Evolutionary conservation across 257 asterid genomes (phyloP), one percentile per base, ranked within the genome.

Genomic region (Solanum lignicaule): DNA sequence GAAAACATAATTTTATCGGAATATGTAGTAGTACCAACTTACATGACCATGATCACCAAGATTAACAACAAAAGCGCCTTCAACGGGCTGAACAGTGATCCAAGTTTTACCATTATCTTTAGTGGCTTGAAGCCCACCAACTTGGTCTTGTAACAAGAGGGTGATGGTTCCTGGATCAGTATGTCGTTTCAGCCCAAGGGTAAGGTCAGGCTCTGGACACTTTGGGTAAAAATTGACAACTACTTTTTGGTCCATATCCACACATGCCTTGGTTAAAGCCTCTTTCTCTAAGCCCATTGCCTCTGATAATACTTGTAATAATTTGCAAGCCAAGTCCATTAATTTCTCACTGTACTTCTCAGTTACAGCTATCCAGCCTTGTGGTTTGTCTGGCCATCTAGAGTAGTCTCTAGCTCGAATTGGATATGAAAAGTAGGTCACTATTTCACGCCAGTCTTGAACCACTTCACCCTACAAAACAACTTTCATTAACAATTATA

Each of bases 121-220:
- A 83, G 99, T 97, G 71, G 96, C 98, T 75, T 97, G 99, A 21
- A 97, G 93, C 48, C 99, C 99, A 15, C 99, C 99, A 31, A 97
- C 98, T 76, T 92, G 95, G 69, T 97, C 99, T 83, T 97, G 99
- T 41, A 96, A 92, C 92, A 97, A 83, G 3, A 97, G 90, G 4
- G 99, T 95, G 2, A 97, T 96, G 21, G 95, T 91, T 31, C 99
- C 99, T 39, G 99, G 99, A 91, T 97, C 99, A 1, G 99, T 97
- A 74, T 96, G 99, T 21, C 98, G 88, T 90, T 95, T 94, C 6
- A 95, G 91, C 5, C 99, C 99, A 43, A 97, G 90, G 0, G 99
- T 92, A 31, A 96, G 95, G 38, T 93, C 91, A 5, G 99, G 99
- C 16, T 94, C 94, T 4, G 99, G 99, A 90, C 99, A 97, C 86